phyloP scores from a whole-genome alignment of 257 asterid species.

The Vinca minor region DNA sequence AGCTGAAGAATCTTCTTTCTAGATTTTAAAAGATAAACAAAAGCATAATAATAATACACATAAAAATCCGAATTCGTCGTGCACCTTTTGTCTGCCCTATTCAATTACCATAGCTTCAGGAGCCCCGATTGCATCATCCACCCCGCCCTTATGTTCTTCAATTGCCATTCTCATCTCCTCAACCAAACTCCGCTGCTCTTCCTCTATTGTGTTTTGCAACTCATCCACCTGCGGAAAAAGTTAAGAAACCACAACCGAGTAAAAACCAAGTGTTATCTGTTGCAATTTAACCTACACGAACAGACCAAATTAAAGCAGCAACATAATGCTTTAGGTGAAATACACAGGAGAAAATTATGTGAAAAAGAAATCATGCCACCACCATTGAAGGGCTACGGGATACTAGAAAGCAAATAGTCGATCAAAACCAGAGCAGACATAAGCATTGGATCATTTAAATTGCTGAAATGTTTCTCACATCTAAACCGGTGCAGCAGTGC shows the following conservation, averaged over 20 bases:
- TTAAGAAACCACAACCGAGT: conserved; percentile 7
- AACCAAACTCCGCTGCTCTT: too few relatives aligned
- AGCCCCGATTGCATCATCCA: conserved; percentile 46
- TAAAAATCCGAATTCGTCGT: not conserved
- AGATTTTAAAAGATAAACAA: not conserved
- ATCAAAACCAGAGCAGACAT: not conserved
- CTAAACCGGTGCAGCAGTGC: not conserved
- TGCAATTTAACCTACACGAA: not conserved
- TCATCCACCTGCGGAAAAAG: conserved; percentile 74
- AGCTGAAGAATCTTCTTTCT: not conserved
- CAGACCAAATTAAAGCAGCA: not conserved
- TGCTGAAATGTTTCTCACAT: not conserved
- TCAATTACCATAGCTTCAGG: conserved; percentile 80
- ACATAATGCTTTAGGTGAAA: not conserved
- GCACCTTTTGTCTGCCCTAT: conserved; percentile 18
- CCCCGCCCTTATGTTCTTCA: conserved; percentile 58
- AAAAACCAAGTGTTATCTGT: conserved; percentile 3
- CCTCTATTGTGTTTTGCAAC: conserved; percentile 84
- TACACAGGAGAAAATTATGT: not conserved
- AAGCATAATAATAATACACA: too few relatives aligned
- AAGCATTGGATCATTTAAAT: not conserved
- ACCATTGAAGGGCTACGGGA: not conserved
- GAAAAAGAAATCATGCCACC: not conserved
- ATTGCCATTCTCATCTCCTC: conserved; percentile 55
- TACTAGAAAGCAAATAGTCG: not conserved